phyloP scores from a whole-genome alignment of 345 rosid genomes.

The Eutrema japonicum region DNA sequence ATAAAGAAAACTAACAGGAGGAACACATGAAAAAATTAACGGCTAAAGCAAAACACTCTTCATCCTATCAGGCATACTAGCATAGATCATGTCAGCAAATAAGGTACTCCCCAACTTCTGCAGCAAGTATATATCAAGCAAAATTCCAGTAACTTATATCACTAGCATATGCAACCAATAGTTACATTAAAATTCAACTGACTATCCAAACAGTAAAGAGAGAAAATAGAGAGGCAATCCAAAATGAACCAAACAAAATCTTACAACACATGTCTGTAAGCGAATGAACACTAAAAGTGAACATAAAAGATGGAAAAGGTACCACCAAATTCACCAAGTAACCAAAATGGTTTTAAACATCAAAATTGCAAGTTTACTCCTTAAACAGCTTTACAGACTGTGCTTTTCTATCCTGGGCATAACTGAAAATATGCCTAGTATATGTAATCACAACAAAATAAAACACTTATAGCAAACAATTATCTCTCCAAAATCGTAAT shows the following conservation, averaged over 20 bases:
- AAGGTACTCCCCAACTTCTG: slow-evolving; percentile 23
- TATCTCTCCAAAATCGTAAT: slow-evolving; percentile 1
- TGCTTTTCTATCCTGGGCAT: slow-evolving; percentile 9
- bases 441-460: background rate
- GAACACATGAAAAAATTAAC: slow-evolving; percentile 21
- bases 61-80: slow-evolving; percentile 31
- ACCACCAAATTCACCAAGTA: slow-evolving; percentile 9
- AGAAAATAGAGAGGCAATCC: slow-evolving; percentile 1
- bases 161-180: background rate
- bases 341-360: slow-evolving; percentile 12
- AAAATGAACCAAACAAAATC: slow-evolving; percentile 2
- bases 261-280: slow-evolving; percentile 9
- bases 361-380: slow-evolving; percentile 20
- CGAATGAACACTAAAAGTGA: background rate
- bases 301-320: background rate
- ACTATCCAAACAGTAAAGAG: background rate
- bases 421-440: slow-evolving; percentile 20
- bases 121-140: slow-evolving; percentile 4
- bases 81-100: slow-evolving; percentile 27
- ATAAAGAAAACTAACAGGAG: slow-evolving; percentile 3
- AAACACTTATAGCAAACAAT: slow-evolving; percentile 3
- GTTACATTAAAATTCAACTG: slow-evolving; percentile 9
- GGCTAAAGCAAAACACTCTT: background rate
- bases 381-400: background rate
- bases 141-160: slow-evolving; percentile 9